Evolutionary conservation across 495 filamentous ascomycete species (phyloP), one percentile per base, ranked within the genome.

Genomic region (Penicillium parvum): DNA sequence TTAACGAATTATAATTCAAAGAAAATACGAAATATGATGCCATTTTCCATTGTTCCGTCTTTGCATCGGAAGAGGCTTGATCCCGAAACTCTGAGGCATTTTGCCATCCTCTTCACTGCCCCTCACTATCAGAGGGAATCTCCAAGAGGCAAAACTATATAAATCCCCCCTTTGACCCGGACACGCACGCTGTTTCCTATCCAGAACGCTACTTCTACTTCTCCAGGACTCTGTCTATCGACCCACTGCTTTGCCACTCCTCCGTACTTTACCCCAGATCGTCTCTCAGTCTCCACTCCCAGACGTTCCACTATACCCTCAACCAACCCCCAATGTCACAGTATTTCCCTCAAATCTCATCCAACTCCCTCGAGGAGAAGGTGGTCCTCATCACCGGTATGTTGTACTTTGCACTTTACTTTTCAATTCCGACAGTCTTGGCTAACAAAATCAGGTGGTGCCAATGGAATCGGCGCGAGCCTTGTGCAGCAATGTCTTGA

Each of bases 391-490:
- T 76, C 28, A 74, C 72, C 35, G 71, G 71, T 76, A 52, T n/a
- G 50, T 32, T 21, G 23, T 20, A 6, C n/a, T 25, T 7, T 22
- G 12, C 0, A 15, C n/a, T 18, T 20, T 14, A 19, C 20, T 12
- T 1, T 11, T 10, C 19, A 19, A 20, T 26, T 1, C 8, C 15
- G n/a, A n/a, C n/a, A n/a, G 7, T 23, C 3, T 16, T 42, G 5
- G 5, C 9, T 18, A 12, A 7, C n/a, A 0, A 10, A 14, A 15
- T 11, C 26, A 79, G 76, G 76, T 33, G 72, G 72, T 33, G 65
- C 74, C 11, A 76, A 74, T 27, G 76, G 76, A 7, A 79, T 79
- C 26, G 74, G 76, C n/a, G 60, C 74, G 3, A 71, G 71, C 28
- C 71, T 75, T 0, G 71, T 74, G 7, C 57, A 72, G 17, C 64